Evolutionary conservation across 1,284 basidiomycete genomes (phyloP).

Genomic region (Trichosporon sp.): DNA sequence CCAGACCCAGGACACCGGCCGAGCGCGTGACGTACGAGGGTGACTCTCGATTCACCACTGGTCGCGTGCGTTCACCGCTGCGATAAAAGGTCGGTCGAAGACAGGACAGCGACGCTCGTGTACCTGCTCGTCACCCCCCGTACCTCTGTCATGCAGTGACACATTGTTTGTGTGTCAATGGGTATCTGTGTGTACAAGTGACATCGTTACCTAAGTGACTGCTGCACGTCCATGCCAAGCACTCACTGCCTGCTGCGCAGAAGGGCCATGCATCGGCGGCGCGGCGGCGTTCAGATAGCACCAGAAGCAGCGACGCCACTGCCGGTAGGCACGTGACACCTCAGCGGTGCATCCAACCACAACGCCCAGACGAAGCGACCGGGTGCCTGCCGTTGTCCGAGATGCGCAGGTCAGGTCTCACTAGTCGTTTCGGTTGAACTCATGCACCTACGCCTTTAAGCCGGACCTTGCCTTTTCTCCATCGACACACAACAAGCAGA

Average conservation of each 20-base stretch:
- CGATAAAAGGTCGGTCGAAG: not conserved
- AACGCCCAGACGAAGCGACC: not conserved
- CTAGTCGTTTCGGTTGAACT: not conserved
- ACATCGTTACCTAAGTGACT: not conserved
- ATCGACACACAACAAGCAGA: not conserved
- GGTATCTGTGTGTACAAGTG: not conserved
- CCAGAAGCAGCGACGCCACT: not conserved
- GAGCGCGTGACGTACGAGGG: not conserved
- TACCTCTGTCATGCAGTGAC: not conserved
- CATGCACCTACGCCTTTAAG: not conserved
- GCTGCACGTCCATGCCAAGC: no score
- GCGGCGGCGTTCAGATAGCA: not conserved
- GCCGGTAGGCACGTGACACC: not conserved
- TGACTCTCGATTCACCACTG: not conserved
- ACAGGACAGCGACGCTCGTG: no score
- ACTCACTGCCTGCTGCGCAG: not conserved
- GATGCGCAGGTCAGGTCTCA: not conserved
- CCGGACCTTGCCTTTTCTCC: not conserved
- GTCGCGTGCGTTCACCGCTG: not conserved
- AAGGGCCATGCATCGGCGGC: not conserved
- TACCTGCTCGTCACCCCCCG: no score
- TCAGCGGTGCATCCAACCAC: not conserved
- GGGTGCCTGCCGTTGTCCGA: conserved; percentile 1
- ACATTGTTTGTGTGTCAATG: not conserved
- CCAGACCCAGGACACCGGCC: not conserved